These are phyloP conservation scores for Fusarium cicatricum DNA, from an alignment of 2,329 filamentous ascomycete species.

Conservation along the genomic window DNA sequence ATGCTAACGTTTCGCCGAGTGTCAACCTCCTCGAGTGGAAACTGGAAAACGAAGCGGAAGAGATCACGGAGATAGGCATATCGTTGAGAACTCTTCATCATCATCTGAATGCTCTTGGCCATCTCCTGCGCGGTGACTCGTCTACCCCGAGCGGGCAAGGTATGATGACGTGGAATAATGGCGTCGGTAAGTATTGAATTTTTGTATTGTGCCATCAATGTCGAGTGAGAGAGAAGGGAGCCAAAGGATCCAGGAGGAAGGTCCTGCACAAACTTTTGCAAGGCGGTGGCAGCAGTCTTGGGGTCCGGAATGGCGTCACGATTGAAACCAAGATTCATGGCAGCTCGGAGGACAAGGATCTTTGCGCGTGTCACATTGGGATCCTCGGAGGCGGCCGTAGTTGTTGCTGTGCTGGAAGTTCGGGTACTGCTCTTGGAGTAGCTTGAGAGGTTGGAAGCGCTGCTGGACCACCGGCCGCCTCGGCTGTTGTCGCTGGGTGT, in stretches of 20 bases:
- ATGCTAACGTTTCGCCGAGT: constrained; percentile 71
- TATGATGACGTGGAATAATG: constrained; percentile 54
- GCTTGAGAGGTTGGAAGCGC: constrained; percentile 78
- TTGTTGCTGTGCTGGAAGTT: constrained; percentile 77
- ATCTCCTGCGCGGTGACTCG: constrained; percentile 76
- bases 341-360: constrained; percentile 82
- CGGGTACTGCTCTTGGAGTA: constrained; percentile 76
- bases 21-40: constrained; percentile 80
- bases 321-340: constrained; percentile 83
- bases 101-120: constrained; percentile 79
- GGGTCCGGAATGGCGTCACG: constrained; percentile 61
- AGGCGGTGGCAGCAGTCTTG: constrained; percentile 57
- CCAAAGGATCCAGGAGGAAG: constrained; percentile 84
- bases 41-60: constrained; percentile 85
- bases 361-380: constrained; percentile 80
- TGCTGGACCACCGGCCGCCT: constrained; percentile 82
- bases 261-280: constrained; percentile 79
- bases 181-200: constrained; percentile 79
- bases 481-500: constrained; percentile 67
- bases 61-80: constrained; percentile 85
- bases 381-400: constrained; percentile 74
- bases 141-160: constrained; percentile 62
- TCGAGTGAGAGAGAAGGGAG: constrained; percentile 71
- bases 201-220: constrained; percentile 81
- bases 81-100: constrained; percentile 71